These are phyloP conservation scores for Pelargonium exstipulatum DNA, from an alignment of 441 rosid species.

Conservation along the genomic window DNA sequence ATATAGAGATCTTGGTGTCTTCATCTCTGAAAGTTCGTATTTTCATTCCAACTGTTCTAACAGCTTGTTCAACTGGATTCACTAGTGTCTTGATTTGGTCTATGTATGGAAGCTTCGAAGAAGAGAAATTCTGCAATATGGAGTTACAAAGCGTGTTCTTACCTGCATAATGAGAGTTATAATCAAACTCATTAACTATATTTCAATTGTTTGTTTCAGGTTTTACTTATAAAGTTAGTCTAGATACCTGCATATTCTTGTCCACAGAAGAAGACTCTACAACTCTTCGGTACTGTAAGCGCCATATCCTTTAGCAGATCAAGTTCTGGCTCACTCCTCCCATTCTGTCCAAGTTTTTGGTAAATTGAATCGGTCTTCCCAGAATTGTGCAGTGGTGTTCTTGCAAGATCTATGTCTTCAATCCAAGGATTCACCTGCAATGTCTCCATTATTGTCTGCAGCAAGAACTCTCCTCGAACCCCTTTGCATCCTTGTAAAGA, in stretches of 20 bases:
- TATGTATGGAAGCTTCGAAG: constrained; percentile 62
- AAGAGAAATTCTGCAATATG: constrained; percentile 54
- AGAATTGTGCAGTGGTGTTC: constrained; percentile 64
- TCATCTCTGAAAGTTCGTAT: constrained; percentile 75
- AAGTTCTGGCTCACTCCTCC: constrained; percentile 40
- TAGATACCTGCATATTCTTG: constrained; percentile 78
- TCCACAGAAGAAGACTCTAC: constrained; percentile 88
- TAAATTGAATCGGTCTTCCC: constrained; percentile 68
- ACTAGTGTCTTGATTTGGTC: constrained; percentile 76
- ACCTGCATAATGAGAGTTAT: constrained; percentile 32
- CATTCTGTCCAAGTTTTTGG: constrained; percentile 72
- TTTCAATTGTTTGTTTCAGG: background rate
- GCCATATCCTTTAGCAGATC: constrained; percentile 85
- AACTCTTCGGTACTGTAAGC: constrained; percentile 68
- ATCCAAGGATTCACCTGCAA: constrained; percentile 81
- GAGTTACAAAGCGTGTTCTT: constrained; percentile 77
- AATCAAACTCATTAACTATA: background rate
- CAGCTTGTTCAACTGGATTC: constrained; percentile 83
- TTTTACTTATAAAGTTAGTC: background rate
- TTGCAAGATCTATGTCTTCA: constrained; percentile 71
- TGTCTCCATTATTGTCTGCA: constrained; percentile 63
- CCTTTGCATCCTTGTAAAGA: constrained; percentile 88
- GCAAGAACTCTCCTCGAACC: constrained; percentile 57
- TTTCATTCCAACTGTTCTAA: constrained; percentile 75
- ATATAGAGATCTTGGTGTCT: constrained; percentile 67